phyloP scores from a whole-genome alignment of 2,329 filamentous ascomycete genomes.

The Trichoderma asperellum region DNA sequence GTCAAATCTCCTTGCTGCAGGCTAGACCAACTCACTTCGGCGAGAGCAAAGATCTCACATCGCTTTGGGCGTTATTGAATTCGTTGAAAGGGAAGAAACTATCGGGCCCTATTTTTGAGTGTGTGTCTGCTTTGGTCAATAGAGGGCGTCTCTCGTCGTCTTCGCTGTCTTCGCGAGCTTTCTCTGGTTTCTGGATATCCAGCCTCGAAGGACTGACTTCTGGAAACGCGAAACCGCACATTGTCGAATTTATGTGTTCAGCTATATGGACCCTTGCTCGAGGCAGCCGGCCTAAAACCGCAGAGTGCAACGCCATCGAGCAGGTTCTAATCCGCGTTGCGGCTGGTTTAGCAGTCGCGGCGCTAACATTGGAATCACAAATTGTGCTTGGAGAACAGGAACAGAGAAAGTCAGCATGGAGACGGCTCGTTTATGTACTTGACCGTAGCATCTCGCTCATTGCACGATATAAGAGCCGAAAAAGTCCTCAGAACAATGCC shows the following conservation, averaged over 20 bases:
- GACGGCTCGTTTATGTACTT: constrained; percentile 36
- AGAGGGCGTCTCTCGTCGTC: constrained; percentile 32
- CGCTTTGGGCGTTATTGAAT: constrained; percentile 33
- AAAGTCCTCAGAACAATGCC: constrained; percentile 25
- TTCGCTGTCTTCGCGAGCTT: constrained; percentile 36
- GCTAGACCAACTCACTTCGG: constrained; percentile 29
- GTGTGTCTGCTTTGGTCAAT: constrained; percentile 33
- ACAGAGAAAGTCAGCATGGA: constrained; percentile 31
- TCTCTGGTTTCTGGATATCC: constrained; percentile 36
- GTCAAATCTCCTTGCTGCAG: constrained; percentile 31
- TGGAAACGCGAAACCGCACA: constrained; percentile 32
- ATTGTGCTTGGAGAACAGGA: constrained; percentile 9
- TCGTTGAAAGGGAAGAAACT: constrained; percentile 23
- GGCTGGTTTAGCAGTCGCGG: constrained; percentile 39
- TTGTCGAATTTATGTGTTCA: constrained; percentile 34
- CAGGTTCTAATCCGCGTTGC: constrained; percentile 39
- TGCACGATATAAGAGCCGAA: constrained; percentile 27
- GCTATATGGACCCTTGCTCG: constrained; percentile 35
- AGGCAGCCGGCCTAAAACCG: constrained; percentile 13
- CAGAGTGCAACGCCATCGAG: constrained; percentile 30
- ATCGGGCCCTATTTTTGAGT: constrained; percentile 33
- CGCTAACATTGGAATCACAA: constrained; percentile 30
- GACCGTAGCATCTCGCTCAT: constrained; percentile 35
- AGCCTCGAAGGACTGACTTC: constrained; percentile 36
- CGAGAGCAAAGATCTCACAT: constrained; percentile 33